Percentiles rank a stretch among this genome's conserved stretches.
Evolutionary conservation across 805 yeast genomes (phyloP).

Genomic region (Teunomyces cretensis): DNA sequence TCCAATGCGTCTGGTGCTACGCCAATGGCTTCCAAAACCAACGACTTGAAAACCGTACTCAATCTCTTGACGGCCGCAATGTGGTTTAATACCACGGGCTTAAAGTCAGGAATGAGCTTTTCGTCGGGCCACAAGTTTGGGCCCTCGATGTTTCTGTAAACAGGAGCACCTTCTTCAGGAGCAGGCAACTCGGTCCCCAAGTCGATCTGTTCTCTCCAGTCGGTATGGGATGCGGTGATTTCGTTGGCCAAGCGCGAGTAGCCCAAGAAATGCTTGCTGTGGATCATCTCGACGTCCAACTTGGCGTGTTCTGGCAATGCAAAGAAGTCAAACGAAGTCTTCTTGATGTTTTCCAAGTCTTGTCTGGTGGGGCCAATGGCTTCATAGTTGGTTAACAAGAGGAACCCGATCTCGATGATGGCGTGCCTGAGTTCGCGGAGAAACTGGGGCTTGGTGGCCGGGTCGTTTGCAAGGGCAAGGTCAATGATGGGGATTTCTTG

Average conservation of each 20-base stretch:
- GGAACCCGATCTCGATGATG: slow-evolving; percentile 55
- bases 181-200: slow-evolving; percentile 53
- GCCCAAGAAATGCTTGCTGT: slow-evolving; percentile 59
- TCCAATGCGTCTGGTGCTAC: slow-evolving; percentile 45
- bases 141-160: slow-evolving; percentile 53
- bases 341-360: slow-evolving; percentile 36
- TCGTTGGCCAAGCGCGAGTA: slow-evolving; percentile 58
- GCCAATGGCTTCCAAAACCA: slow-evolving; percentile 58
- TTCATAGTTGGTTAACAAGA: slow-evolving; percentile 44
- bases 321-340: slow-evolving; percentile 44
- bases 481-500: slow-evolving; percentile 47
- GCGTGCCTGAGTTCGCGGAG: slow-evolving; percentile 44
- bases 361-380: slow-evolving; percentile 31
- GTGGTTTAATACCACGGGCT: slow-evolving; percentile 41
- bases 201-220: slow-evolving; percentile 64
- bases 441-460: slow-evolving; percentile 42
- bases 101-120: slow-evolving; percentile 41
- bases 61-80: slow-evolving; percentile 47
- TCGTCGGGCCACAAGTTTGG: slow-evolving; percentile 57
- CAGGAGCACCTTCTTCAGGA: slow-evolving; percentile 36
- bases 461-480: slow-evolving; percentile 39
- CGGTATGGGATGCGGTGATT: slow-evolving; percentile 51
- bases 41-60: slow-evolving; percentile 39
- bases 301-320: slow-evolving; percentile 47
- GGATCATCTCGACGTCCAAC: slow-evolving; percentile 49